phyloP scores from a whole-genome alignment of 306 rosid genomes.

The Quercus wislizeni region DNA sequence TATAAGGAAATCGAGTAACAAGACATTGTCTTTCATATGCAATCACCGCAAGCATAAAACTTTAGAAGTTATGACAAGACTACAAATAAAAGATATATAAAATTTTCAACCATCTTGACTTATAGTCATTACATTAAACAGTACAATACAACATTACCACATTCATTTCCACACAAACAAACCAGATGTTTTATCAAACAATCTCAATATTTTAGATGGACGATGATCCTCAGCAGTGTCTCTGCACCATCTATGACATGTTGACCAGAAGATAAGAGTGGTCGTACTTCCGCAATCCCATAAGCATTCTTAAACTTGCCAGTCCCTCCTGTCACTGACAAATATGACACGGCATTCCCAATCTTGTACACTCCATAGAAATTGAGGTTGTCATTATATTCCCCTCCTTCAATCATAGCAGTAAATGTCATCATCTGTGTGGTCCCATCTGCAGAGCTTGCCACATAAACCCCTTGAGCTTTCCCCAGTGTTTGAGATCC shows the following conservation, averaged over 20 bases:
- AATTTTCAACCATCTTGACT: not conserved
- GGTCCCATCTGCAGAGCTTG: slow-evolving; percentile 41
- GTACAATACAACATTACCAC: not conserved
- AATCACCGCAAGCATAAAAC: not conserved
- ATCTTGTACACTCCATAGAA: slow-evolving; percentile 36
- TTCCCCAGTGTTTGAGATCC: slow-evolving; percentile 43
- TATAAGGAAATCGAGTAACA: not conserved
- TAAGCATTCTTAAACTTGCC: slow-evolving; percentile 72
- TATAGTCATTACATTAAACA: not conserved
- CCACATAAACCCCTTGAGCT: slow-evolving; percentile 50
- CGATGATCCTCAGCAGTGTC: slow-evolving; percentile 64
- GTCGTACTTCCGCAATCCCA: slow-evolving; percentile 70
- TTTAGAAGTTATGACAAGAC: not conserved
- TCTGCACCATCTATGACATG: slow-evolving; percentile 79
- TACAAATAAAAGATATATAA: slow-evolving; percentile 9
- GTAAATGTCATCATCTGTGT: slow-evolving; percentile 52
- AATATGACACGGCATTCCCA: slow-evolving; percentile 49
- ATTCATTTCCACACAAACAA: slow-evolving; percentile 11
- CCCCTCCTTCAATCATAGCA: slow-evolving; percentile 56
- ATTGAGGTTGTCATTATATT: slow-evolving; percentile 43
- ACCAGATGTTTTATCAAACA: not conserved
- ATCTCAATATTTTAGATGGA: slow-evolving; percentile 58
- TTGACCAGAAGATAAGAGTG: slow-evolving; percentile 78
- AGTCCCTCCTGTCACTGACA: slow-evolving; percentile 80
- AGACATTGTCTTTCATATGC: not conserved